Conservation (phyloP, 371 early-diverging fungal genomes). For the Apophysomyces sp. region DNA sequence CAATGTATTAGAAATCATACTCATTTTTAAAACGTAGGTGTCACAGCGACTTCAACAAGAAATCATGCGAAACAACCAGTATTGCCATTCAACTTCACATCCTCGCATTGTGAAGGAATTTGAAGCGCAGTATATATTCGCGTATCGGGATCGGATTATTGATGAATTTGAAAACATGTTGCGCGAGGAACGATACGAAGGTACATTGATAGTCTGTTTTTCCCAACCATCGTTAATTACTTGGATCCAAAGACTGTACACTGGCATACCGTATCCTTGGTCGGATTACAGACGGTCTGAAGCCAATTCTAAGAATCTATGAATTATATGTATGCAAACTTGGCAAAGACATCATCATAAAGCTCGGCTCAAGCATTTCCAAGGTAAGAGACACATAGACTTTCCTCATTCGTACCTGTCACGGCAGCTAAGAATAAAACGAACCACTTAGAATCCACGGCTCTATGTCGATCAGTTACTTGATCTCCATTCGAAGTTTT, state of each 20-base stretch:
- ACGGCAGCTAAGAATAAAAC: background rate
- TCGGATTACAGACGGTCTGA: slow-evolving; percentile 65
- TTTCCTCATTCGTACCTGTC: background rate
- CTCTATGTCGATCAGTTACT: slow-evolving; percentile 69
- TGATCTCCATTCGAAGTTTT: slow-evolving; percentile 64
- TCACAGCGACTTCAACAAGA: slow-evolving; percentile 60
- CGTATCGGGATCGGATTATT: slow-evolving; percentile 65
- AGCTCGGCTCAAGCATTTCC: slow-evolving; percentile 48
- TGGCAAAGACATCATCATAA: slow-evolving; percentile 59
- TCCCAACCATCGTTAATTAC: background rate
- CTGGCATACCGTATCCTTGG: slow-evolving; percentile 67
- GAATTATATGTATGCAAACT: slow-evolving; percentile 62
- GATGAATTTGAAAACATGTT: slow-evolving; percentile 75
- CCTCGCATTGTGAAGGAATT: slow-evolving; percentile 69
- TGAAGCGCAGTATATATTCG: slow-evolving; percentile 73
- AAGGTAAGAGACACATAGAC: slow-evolving; percentile 51
- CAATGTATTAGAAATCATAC: background rate
- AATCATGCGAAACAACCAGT: slow-evolving; percentile 49
- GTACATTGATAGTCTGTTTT: slow-evolving; percentile 24
- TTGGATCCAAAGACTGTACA: slow-evolving; percentile 60
- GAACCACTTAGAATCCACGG: slow-evolving; percentile 57
- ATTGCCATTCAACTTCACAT: slow-evolving; percentile 71
- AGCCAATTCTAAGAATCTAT: slow-evolving; percentile 60
- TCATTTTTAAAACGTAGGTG: slow-evolving; percentile 18
- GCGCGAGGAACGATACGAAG: slow-evolving; percentile 59